Evolutionary conservation across 345 rosid genomes (phyloP).

Genomic region (Syzygium oleosum): DNA sequence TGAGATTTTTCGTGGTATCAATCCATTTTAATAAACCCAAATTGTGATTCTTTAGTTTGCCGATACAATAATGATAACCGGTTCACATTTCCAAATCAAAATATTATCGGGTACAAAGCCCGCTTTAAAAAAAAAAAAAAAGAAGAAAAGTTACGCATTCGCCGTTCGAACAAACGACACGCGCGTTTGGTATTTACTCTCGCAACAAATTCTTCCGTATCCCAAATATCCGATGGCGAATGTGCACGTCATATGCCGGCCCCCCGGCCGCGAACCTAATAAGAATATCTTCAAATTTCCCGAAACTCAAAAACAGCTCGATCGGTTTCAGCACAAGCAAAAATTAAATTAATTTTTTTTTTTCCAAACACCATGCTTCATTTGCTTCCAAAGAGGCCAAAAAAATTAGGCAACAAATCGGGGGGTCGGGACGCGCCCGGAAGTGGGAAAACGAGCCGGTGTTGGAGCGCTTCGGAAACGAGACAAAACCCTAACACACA

Average conservation of each 20-base stretch:
- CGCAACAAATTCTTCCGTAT: neutral
- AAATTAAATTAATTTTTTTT: neutral
- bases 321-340: neutral
- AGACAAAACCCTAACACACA: neutral
- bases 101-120: neutral
- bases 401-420: neutral
- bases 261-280: neutral
- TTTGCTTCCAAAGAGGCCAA: neutral
- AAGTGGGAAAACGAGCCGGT: neutral
- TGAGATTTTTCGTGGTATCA: no score
- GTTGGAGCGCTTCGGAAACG: neutral
- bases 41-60: neutral
- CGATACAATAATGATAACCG: neutral
- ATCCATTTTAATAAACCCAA: neutral
- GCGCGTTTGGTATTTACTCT: neutral
- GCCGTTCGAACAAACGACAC: neutral
- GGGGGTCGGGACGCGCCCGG: neutral
- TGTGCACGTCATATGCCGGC: neutral
- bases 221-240: neutral
- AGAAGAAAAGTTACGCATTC: neutral
- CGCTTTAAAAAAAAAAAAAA: neutral
- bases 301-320: neutral
- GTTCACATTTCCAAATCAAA: neutral
- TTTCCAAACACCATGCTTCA: neutral
- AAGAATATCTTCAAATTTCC: neutral